A percentile compares a stretch with the other conserved stretches of the same genome.
Evolutionary conservation across 1,139 yeast species (phyloP).

Genomic region (Scheffersomyces insectosa): DNA sequence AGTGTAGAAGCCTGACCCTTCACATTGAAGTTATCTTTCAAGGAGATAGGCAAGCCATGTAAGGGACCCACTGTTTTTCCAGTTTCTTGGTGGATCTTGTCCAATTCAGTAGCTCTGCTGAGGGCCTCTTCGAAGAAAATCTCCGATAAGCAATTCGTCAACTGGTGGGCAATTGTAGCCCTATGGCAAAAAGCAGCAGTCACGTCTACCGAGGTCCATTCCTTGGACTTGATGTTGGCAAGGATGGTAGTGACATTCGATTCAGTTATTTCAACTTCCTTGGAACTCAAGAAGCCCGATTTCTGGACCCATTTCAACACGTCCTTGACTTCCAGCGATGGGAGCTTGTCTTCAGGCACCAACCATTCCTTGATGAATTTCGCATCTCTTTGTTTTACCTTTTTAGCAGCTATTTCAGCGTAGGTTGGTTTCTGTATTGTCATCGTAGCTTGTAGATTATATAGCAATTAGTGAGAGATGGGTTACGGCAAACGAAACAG

Average conservation of each 20-base stretch:
- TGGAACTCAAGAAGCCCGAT: conserved; percentile 21
- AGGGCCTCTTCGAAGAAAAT: conserved; percentile 37
- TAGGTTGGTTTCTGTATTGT: conserved; percentile 12
- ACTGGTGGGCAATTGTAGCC: conserved; percentile 49
- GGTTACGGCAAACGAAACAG: too few species aligned
- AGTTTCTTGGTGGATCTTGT: conserved; percentile 23
- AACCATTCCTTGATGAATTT: conserved; percentile 42
- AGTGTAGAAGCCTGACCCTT: conserved; percentile 53
- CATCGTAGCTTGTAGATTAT: conserved; percentile 1
- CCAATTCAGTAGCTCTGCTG: conserved; percentile 27
- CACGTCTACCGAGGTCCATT: conserved; percentile 31
- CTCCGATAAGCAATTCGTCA: conserved; percentile 38
- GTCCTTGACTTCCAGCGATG: conserved; percentile 27
- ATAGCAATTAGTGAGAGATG: too few species aligned
- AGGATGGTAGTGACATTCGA: conserved; percentile 36
- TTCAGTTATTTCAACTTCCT: conserved; percentile 38
- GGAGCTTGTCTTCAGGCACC: conserved; percentile 33
- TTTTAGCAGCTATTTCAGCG: conserved; percentile 36
- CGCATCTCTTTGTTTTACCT: conserved; percentile 33
- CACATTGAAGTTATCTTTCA: conserved; percentile 49
- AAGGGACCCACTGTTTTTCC: conserved; percentile 32
- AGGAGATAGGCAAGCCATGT: conserved; percentile 43
- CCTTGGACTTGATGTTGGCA: conserved; percentile 28
- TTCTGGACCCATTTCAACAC: conserved; percentile 36
- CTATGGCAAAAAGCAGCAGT: conserved; percentile 38